Base-by-base conservation (phyloP, 2,329 filamentous ascomycete genomes). In the Coniella lustricola region DNA sequence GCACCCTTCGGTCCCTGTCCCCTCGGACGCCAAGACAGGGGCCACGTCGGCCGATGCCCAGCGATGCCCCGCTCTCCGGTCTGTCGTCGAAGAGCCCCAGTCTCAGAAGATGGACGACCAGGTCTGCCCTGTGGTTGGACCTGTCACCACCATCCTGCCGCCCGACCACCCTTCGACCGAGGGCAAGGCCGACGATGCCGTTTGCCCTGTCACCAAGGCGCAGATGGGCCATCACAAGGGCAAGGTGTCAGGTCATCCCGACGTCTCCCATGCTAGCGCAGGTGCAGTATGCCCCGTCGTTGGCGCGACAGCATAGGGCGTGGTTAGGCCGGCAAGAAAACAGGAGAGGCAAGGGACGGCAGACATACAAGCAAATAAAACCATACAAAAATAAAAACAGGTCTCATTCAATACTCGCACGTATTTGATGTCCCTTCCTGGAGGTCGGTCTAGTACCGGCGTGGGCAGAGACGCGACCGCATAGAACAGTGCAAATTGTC, bases 131-230 rank as follows among this genome's bases (percentile, higher is more conserved):
- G 67, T 71, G 40, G 65, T 68, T 18, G 68, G 67, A 1, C 65
- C 68, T 36, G 68, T 66, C 5, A 70, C 68, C 7, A 68, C 65
- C 3, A 62, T 70, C 33, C 64, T 71, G 16, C 67, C 67, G 3
- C 67, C 67, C 9, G 57, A 69, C 51, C 68, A 71, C 51, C 67
- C 68, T 1, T 50, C 45, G 40, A 63, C 56, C 38, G 60, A 59
- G 21, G 58, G 53, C 54, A 53, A 58, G 52, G 53, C 42, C n/a
- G 59, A 61, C 50, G 65, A 63, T 35, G 66, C 62, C 34, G 64
- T 63, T 46, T 70, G 68, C 53, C 67, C 67, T 8, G 64, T 71
- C 46, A 71, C 68, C 14, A 69, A 70, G 58, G 68, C 68, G 32
- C 61, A 62, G 50, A 62, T 70, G 4, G 67, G 66, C 3, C 67